A percentile compares a stretch with the other conserved stretches of the same genome.
These are phyloP conservation scores for Agarophyton chilense DNA, from an alignment of 23 red algal genomes.

Conservation along the genomic window DNA sequence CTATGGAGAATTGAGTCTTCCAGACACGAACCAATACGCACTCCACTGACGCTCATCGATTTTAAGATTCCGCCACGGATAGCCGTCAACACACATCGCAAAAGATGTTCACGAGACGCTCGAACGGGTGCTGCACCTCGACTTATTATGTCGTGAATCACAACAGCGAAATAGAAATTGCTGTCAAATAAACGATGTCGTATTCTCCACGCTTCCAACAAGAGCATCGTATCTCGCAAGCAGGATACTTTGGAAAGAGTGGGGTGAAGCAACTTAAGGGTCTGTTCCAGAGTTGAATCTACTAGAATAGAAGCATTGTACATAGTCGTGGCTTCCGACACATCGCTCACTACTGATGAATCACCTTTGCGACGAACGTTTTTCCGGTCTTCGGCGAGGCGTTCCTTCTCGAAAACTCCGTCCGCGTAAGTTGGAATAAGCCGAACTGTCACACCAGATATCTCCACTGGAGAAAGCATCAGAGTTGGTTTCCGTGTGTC, in stretches of 20 bases:
- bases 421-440: slow-evolving; percentile 43
- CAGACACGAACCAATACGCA: slow-evolving; percentile 8
- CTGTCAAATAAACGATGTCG: slow-evolving; percentile 37
- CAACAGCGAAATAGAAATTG: slow-evolving; percentile 40
- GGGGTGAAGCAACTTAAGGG: slow-evolving; percentile 22
- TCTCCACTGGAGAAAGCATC: slow-evolving; percentile 7
- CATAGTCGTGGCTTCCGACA: slow-evolving; percentile 11
- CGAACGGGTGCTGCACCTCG: slow-evolving; percentile 6
- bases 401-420: slow-evolving; percentile 38
- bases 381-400: slow-evolving; percentile 28
- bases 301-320: slow-evolving; percentile 63
- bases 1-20: slow-evolving; percentile 28
- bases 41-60: slow-evolving; percentile 1
- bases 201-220: slow-evolving; percentile 55
- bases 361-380: slow-evolving; percentile 47
- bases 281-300: slow-evolving; percentile 28
- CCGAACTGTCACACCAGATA: slow-evolving; percentile 25
- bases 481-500: slow-evolving; percentile 42
- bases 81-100: slow-evolving; percentile 31
- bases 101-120: slow-evolving; percentile 57
- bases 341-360: slow-evolving; percentile 43
- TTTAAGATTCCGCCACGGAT: slow-evolving; percentile 29
- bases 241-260: not conserved
- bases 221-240: slow-evolving; percentile 43
- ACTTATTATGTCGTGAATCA: slow-evolving; percentile 37